phyloP scores from a whole-genome alignment of 2,329 filamentous ascomycete species.

The Pyrenochaeta sp. region DNA sequence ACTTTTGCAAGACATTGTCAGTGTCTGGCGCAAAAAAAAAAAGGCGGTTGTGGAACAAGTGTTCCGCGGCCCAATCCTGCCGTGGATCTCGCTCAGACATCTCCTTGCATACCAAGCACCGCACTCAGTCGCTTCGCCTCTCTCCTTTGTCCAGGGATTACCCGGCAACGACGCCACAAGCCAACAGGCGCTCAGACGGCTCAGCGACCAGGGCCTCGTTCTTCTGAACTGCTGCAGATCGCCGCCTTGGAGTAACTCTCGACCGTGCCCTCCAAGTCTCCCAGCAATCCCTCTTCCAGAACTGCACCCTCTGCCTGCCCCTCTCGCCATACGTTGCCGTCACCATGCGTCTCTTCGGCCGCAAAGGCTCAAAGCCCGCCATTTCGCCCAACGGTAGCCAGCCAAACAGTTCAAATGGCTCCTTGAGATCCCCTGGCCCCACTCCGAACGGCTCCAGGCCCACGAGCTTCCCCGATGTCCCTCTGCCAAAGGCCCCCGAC shows the following conservation, averaged over 20 bases:
- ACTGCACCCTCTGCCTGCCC: conserved; percentile 9
- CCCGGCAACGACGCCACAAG: conserved; percentile 31
- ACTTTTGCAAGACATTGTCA: background rate
- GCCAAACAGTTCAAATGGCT: conserved; percentile 57
- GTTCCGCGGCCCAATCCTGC: too few species aligned
- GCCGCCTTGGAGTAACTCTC: conserved; percentile 22
- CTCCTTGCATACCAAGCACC: conserved; percentile 19
- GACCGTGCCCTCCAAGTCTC: conserved; percentile 4
- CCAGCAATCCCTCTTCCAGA: conserved; percentile 7
- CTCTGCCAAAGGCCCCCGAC: conserved; percentile 85
- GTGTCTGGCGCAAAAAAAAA: too few species aligned
- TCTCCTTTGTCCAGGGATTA: conserved; percentile 25
- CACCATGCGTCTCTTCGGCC: conserved; percentile 63
- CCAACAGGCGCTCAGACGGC: conserved; percentile 26
- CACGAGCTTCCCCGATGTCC: conserved; percentile 72
- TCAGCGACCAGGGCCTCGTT: conserved; percentile 13
- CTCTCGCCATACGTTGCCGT: conserved; percentile 11
- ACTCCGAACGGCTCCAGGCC: conserved; percentile 51
- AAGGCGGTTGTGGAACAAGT: background rate
- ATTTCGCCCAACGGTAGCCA: conserved; percentile 47
- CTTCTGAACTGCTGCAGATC: conserved; percentile 22
- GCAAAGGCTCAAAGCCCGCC: conserved; percentile 56
- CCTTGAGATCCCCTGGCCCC: conserved; percentile 60
- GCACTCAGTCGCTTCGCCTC: conserved; percentile 16
- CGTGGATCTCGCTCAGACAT: background rate